Evolutionary conservation across 495 filamentous ascomycete genomes (phyloP).

Genomic region (Cenococcum geophilum): DNA sequence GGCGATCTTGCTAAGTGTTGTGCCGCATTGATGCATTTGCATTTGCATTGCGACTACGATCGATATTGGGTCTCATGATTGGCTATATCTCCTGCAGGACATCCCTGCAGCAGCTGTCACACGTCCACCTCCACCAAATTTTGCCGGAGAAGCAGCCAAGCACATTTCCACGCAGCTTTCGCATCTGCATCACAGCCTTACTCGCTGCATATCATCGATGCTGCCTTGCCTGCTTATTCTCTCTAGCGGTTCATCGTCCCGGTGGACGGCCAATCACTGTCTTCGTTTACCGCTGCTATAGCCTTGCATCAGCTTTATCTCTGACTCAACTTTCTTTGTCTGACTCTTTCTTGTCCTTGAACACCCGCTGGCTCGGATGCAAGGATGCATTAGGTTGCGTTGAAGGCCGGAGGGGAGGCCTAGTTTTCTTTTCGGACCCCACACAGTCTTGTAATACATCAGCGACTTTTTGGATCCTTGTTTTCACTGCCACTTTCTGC

Average conservation of each 20-base stretch:
- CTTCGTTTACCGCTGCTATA: background rate
- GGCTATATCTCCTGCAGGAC: slow-evolving; percentile 16
- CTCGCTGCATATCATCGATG: background rate
- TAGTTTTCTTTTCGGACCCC: slow-evolving; percentile 16
- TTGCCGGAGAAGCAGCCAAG: slow-evolving; percentile 19
- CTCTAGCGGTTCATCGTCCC: background rate
- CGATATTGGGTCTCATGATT: slow-evolving; percentile 10
- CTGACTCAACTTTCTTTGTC: slow-evolving; percentile 6
- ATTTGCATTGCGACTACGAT: slow-evolving; percentile 17
- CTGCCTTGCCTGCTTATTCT: background rate
- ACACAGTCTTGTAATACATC: slow-evolving; percentile 24
- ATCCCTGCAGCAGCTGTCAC: slow-evolving; percentile 11
- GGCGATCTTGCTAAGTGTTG: slow-evolving; percentile 9
- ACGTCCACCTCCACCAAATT: slow-evolving; percentile 9
- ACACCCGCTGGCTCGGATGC: slow-evolving; percentile 31
- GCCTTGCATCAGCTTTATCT: background rate
- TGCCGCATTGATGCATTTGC: slow-evolving; percentile 10
- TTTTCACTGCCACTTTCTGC: slow-evolving; percentile 4
- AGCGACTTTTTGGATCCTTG: slow-evolving; percentile 21
- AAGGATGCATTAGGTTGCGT: slow-evolving; percentile 10
- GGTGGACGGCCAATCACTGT: background rate
- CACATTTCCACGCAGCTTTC: slow-evolving; percentile 4
- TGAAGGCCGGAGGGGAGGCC: background rate
- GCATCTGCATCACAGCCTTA: slow-evolving; percentile 1
- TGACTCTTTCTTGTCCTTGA: slow-evolving; percentile 6